Conservation (phyloP, 768 basidiomycete species). For the Russula foetens region DNA sequence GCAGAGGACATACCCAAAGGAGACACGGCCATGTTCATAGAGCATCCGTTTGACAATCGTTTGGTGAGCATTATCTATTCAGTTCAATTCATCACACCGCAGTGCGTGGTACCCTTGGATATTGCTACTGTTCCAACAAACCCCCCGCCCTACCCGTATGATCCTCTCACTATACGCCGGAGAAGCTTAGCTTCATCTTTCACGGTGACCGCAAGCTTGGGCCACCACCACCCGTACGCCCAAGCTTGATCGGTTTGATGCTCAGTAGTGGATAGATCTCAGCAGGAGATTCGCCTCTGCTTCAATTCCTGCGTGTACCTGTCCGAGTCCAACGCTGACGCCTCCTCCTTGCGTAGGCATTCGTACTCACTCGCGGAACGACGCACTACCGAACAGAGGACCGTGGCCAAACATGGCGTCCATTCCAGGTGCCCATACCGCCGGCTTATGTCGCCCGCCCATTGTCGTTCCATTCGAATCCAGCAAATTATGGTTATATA, state of each 20-base stretch:
- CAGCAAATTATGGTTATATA: slow-evolving; percentile 60
- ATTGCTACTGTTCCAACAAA: background rate
- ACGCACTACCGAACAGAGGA: slow-evolving; percentile 87
- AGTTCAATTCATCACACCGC: background rate
- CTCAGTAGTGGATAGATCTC: background rate
- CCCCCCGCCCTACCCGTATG: background rate
- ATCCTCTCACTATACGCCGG: background rate
- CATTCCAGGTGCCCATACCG: slow-evolving; percentile 58
- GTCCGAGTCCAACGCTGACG: background rate
- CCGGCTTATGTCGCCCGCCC: slow-evolving; percentile 55
- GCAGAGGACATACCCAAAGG: slow-evolving; percentile 48
- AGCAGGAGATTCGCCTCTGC: background rate
- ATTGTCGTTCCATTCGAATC: slow-evolving; percentile 82
- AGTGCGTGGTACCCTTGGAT: background rate
- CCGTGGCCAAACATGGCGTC: slow-evolving; percentile 79
- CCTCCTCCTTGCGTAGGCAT: slow-evolving; percentile 48
- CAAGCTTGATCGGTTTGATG: too few relatives aligned
- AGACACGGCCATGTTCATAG: slow-evolving; percentile 61
- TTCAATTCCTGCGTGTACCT: background rate
- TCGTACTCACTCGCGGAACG: slow-evolving; percentile 65
- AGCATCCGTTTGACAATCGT: slow-evolving; percentile 79
- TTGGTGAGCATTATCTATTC: background rate
- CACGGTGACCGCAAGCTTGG: too few relatives aligned
- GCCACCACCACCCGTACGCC: too few relatives aligned
- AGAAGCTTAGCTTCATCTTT: background rate